These are phyloP conservation scores for Sporopachydermia quercuum DNA, from an alignment of 805 yeast genomes.

Conservation along the genomic window DNA sequence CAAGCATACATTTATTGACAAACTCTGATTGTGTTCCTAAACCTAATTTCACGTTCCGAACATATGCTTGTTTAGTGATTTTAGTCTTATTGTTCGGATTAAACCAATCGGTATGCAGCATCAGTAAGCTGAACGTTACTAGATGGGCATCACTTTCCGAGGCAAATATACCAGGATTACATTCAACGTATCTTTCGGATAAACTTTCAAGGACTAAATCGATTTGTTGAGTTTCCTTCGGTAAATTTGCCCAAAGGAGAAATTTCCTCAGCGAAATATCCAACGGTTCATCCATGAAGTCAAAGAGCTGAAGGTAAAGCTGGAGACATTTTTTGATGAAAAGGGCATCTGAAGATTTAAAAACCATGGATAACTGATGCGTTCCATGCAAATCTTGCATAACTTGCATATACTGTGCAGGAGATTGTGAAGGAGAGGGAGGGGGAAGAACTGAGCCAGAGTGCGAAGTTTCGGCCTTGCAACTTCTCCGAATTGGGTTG, in stretches of 20 bases:
- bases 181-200: slow-evolving; percentile 33
- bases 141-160: slow-evolving; percentile 42
- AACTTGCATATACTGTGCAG: neutral
- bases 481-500: neutral
- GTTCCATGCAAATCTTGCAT: neutral
- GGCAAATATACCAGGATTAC: slow-evolving; percentile 24
- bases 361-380: neutral
- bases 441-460: neutral
- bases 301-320: slow-evolving; percentile 23
- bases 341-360: neutral
- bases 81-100: slow-evolving; percentile 52
- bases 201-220: slow-evolving; percentile 50
- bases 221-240: slow-evolving; percentile 64
- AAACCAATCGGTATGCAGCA: slow-evolving; percentile 63
- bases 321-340: slow-evolving; percentile 10
- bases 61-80: slow-evolving; percentile 50
- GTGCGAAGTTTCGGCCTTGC: neutral
- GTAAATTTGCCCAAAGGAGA: slow-evolving; percentile 42
- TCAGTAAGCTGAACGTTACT: slow-evolving; percentile 46
- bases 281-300: slow-evolving; percentile 39
- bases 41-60: slow-evolving; percentile 27
- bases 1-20: slow-evolving; percentile 24
- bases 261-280: slow-evolving; percentile 53
- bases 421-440: neutral
- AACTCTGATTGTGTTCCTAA: slow-evolving; percentile 20